A percentile compares a stretch with the other conserved stretches of the same genome.
phyloP scores from a whole-genome alignment of 2,329 filamentous ascomycete genomes.

The Pleurostoma richardsiae region DNA sequence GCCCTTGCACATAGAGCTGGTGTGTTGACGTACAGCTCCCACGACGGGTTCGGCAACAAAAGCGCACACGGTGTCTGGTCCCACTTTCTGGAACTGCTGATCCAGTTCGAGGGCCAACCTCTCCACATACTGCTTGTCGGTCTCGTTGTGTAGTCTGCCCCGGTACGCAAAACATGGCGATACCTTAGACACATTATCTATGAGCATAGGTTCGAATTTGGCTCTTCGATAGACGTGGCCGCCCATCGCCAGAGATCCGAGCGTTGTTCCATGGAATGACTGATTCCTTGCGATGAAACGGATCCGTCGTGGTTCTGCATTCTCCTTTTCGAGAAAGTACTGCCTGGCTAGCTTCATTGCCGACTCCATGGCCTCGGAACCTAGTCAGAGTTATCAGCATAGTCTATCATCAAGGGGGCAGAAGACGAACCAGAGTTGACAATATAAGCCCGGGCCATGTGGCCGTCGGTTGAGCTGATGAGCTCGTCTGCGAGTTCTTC shows the following conservation, averaged over 20 bases:
- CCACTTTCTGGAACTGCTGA: slow-evolving; percentile 57
- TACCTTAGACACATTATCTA: slow-evolving; percentile 52
- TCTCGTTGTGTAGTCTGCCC: slow-evolving; percentile 44
- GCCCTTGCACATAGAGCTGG: no score
- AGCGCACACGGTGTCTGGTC: slow-evolving; percentile 61
- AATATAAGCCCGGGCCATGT: slow-evolving; percentile 31
- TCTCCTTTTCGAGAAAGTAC: slow-evolving; percentile 54
- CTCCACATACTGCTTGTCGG: slow-evolving; percentile 52
- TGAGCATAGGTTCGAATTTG: slow-evolving; percentile 58
- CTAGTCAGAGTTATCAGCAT: slow-evolving; percentile 30
- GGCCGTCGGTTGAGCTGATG: slow-evolving; percentile 27
- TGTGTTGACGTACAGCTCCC: slow-evolving; percentile 51
- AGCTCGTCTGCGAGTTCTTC: slow-evolving; percentile 32
- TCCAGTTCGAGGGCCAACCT: slow-evolving; percentile 62
- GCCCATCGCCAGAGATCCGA: slow-evolving; percentile 61
- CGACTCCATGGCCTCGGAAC: slow-evolving; percentile 61
- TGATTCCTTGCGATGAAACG: slow-evolving; percentile 62
- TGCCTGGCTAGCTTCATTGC: slow-evolving; percentile 61
- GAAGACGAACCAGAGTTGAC: slow-evolving; percentile 27
- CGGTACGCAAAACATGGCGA: slow-evolving; percentile 65
- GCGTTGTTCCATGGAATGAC: slow-evolving; percentile 69
- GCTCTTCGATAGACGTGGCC: slow-evolving; percentile 56
- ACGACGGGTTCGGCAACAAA: slow-evolving; percentile 72
- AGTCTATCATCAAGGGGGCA: slow-evolving; percentile 34
- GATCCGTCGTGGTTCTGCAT: slow-evolving; percentile 48